phyloP scores from a whole-genome alignment of 1,284 basidiomycete species.

The Psilocybe mexicana region DNA sequence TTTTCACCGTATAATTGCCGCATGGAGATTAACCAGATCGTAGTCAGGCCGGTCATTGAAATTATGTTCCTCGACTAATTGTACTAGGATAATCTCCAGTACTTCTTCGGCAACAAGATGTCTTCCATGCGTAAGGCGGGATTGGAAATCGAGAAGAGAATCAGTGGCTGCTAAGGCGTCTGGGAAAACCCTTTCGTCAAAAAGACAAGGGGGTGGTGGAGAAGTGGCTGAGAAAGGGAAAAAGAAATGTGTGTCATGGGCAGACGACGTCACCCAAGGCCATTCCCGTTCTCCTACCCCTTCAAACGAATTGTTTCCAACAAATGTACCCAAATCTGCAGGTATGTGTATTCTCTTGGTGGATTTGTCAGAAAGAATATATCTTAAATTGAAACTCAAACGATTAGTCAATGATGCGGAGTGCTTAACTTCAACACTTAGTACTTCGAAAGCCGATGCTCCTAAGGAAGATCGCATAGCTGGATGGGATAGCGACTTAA shows the following conservation, averaged over 20 bases:
- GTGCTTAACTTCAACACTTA: background rate
- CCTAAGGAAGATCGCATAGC: background rate
- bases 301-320: background rate
- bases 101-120: conserved; percentile 20
- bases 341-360: too few relatives aligned
- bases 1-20: background rate
- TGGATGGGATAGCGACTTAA: conserved; percentile 26
- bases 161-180: background rate
- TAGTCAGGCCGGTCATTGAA: conserved; percentile 15
- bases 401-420: background rate
- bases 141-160: conserved; percentile 20
- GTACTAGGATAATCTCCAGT: conserved; percentile 18
- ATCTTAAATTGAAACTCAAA: too few relatives aligned
- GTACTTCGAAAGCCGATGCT: background rate
- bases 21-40: background rate
- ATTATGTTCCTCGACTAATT: conserved; percentile 21
- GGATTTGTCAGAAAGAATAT: too few relatives aligned
- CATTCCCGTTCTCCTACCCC: background rate
- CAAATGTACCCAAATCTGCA: too few relatives aligned
- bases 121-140: conserved; percentile 18
- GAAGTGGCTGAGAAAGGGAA: background rate
- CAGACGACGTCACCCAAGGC: conserved; percentile 10
- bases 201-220: background rate
- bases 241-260: conserved; percentile 24
- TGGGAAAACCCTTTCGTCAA: too few relatives aligned